Evolutionary conservation across 495 filamentous ascomycete genomes (phyloP), one percentile per base, ranked within the genome.

Genomic region (Talaromyces ruber): DNA sequence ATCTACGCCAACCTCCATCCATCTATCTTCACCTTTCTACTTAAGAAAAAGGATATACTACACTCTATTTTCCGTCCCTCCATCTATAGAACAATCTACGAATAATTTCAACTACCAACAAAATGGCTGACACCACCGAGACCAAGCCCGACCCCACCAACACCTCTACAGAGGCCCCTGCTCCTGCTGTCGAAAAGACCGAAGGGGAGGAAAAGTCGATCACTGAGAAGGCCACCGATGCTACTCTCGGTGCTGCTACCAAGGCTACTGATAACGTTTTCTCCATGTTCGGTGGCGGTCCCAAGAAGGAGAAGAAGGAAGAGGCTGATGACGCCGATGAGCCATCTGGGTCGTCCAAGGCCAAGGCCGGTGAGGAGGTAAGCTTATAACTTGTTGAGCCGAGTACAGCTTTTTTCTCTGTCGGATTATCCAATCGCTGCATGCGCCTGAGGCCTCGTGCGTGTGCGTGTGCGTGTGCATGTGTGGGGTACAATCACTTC

Each of bases 201-300:
- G 25, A 67, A 22, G 72, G 77, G 63, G 68, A 72, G 43, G 62
- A 67, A 52, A 73, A 73, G 68, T 66, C 79, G 54, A 64, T 75
- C 25, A 75, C 72, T 25, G 75, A 76, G 59, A 66, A 73, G 47
- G 76, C 68, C 22, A 66, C 70, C 53, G 72, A 78, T 39, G 72
- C 78, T 51, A 78, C 76, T 57, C 75, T 81, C 59, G 74, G 74
- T 32, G 75, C 82, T 30, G 81, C 81, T 26, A 65, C 78, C 28
- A 84, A 83, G 64, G 84, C 86, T 32, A 82, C 86, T 67, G 86
- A 86, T 68, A 87, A 77, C 70, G 87, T 98, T 58, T 98, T 97
- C 81, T 89, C 88, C 72, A 98, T 98, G 94, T 98, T 98, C 73
- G 94, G 94, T 63, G 93, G 93, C 60, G 88, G 87, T 18, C 90